Percentiles rank a stretch among this genome's conserved stretches.
Conservation (phyloP, 2,329 filamentous ascomycete species). For the Xylaria sp. region DNA sequence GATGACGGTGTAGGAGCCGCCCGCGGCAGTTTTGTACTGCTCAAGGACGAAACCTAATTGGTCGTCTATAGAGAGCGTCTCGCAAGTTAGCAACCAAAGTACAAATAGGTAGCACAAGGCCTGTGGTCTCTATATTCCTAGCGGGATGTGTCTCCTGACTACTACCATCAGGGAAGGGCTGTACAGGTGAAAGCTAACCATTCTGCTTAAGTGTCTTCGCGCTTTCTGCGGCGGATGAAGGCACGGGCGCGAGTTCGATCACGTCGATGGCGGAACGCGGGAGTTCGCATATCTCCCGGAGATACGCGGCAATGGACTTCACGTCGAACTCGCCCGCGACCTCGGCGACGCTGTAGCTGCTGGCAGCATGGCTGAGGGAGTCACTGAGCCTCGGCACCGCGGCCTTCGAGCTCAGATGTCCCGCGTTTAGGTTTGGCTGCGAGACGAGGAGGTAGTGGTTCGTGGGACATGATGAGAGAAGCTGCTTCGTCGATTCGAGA, state of each 20-base stretch:
- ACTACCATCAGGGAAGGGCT: too few species aligned
- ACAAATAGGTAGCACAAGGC: neutral
- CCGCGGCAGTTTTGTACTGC: conserved; percentile 47
- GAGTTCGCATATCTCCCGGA: conserved; percentile 60
- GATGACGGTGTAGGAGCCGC: conserved; percentile 76
- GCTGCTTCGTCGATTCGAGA: conserved; percentile 56
- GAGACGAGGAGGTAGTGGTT: conserved; percentile 80
- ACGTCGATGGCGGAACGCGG: conserved; percentile 55
- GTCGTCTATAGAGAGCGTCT: conserved; percentile 54
- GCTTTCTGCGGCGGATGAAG: conserved; percentile 48
- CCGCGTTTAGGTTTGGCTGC: conserved; percentile 78
- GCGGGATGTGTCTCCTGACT: neutral
- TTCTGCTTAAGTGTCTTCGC: conserved; percentile 62
- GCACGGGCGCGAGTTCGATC: conserved; percentile 56
- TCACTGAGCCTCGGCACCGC: conserved; percentile 62
- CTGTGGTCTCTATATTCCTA: neutral
- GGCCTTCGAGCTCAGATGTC: conserved; percentile 69
- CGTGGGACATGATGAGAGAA: conserved; percentile 76
- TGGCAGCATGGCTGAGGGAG: conserved; percentile 53
- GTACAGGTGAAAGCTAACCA: conserved; percentile 52
- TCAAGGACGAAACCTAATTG: conserved; percentile 63
- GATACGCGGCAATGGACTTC: conserved; percentile 56
- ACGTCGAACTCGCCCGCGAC: conserved; percentile 63
- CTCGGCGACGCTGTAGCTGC: conserved; percentile 64
- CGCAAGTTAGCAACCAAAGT: conserved; percentile 13